Evolutionary conservation across 108 stramenopile genomes (phyloP).

Genomic region (Cylindrotheca fusiformis): DNA sequence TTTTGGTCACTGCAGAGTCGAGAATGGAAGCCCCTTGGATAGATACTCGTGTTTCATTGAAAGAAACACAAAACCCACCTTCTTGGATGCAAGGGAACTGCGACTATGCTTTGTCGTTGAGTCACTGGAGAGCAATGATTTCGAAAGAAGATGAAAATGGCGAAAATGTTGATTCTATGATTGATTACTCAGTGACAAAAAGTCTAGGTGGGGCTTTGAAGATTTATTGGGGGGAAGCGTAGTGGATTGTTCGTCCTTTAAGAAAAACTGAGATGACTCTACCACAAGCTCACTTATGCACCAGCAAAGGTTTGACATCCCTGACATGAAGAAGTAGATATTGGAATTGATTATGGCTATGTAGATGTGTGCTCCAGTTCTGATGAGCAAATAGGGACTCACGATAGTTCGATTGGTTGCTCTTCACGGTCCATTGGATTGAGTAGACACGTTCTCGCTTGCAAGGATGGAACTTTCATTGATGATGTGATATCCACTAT

Average conservation of each 20-base stretch:
- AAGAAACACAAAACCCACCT: neutral
- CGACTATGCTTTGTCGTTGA: neutral
- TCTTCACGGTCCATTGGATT: too few relatives aligned
- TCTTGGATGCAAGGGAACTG: neutral
- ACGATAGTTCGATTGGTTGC: too few relatives aligned
- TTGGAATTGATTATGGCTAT: too few relatives aligned
- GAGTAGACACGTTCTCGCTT: too few relatives aligned
- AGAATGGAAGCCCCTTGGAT: conserved; percentile 10
- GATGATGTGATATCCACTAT: too few relatives aligned
- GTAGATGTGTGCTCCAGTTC: too few relatives aligned
- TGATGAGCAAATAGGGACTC: too few relatives aligned
- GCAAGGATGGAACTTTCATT: too few relatives aligned
- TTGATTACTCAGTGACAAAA: neutral
- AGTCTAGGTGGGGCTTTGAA: neutral
- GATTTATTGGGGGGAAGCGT: neutral
- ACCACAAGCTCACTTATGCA: too few relatives aligned
- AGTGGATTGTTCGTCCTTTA: neutral
- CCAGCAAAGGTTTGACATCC: too few relatives aligned
- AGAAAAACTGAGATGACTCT: too few relatives aligned
- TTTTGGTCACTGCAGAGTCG: neutral
- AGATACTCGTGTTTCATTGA: conserved; percentile 5
- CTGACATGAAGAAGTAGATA: too few relatives aligned
- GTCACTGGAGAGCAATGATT: neutral
- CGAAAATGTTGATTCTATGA: neutral
- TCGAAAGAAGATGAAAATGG: neutral